Conservation (phyloP, 176 grass and related monocot genomes). For the Canna indica region DNA sequence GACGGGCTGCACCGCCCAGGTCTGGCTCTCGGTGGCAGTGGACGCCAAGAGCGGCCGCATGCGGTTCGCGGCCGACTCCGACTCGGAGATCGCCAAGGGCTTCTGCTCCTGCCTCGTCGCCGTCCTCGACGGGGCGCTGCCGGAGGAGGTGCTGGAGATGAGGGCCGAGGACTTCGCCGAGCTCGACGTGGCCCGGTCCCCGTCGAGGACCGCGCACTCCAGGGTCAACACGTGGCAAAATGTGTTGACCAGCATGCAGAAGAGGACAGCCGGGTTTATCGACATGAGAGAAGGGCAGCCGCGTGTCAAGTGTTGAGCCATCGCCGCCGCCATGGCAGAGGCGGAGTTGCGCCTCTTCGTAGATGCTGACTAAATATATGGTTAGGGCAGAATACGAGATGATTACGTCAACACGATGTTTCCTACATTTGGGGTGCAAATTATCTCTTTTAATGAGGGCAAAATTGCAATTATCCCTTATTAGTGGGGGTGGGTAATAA, state of each 20-base stretch:
- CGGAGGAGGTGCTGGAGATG: conserved; percentile 66
- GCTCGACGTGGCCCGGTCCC: conserved; percentile 32
- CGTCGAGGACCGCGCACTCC: conserved; percentile 38
- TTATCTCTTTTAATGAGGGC: too few relatives aligned
- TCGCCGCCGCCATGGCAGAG: too few relatives aligned
- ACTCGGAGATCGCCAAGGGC: conserved; percentile 80
- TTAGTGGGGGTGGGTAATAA: too few relatives aligned
- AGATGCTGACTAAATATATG: too few relatives aligned
- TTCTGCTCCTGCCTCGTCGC: conserved; percentile 72
- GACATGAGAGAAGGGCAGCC: too few relatives aligned
- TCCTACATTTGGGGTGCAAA: too few relatives aligned
- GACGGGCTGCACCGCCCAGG: conserved; percentile 81
- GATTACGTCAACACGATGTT: too few relatives aligned
- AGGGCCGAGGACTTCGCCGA: conserved; percentile 44
- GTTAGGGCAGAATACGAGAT: too few relatives aligned
- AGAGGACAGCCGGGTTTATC: too few relatives aligned
- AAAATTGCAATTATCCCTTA: too few relatives aligned
- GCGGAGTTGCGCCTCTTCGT: too few relatives aligned
- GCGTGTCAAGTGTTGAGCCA: too few relatives aligned
- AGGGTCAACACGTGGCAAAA: conserved; percentile 89
- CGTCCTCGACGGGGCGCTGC: conserved; percentile 52
- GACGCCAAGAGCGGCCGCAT: conserved; percentile 40
- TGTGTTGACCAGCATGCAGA: conserved; percentile 78
- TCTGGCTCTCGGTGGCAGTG: conserved; percentile 25
- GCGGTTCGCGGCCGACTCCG: conserved; percentile 84